Percentiles rank a stretch among this genome's conserved stretches.
Conservation (phyloP, 495 filamentous ascomycete species). For the Aspergillus mulundensis region DNA sequence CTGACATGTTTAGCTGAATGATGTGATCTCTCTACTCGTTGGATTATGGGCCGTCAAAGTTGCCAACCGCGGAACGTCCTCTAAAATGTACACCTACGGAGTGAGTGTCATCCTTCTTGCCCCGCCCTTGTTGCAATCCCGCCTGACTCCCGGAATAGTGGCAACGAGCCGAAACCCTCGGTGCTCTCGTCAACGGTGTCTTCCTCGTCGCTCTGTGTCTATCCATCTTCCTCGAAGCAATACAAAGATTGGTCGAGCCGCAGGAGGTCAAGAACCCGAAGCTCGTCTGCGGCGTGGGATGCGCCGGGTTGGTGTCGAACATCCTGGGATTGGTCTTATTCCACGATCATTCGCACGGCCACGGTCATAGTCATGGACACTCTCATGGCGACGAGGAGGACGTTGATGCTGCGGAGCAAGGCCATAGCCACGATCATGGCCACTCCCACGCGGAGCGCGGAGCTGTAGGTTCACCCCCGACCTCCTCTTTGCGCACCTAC, state of each 20-base stretch:
- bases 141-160: conserved; percentile 53
- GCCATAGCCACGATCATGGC: conserved; percentile 33
- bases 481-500: conserved; percentile 9
- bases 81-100: conserved; percentile 89
- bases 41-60: conserved; percentile 94
- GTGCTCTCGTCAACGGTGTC: conserved; percentile 92
- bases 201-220: conserved; percentile 94
- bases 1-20: conserved; percentile 60
- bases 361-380: conserved; percentile 55
- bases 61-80: conserved; percentile 68
- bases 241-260: conserved; percentile 84
- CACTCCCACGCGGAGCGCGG: conserved; percentile 34
- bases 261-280: conserved; percentile 78
- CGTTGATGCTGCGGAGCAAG: conserved; percentile 38
- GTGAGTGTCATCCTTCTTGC: conserved; percentile 46
- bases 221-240: conserved; percentile 91
- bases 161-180: conserved; percentile 97
- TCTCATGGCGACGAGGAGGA: conserved; percentile 30
- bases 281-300: conserved; percentile 84
- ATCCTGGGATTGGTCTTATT: conserved; percentile 84
- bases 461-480: conserved; percentile 40
- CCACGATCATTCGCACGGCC: conserved; percentile 89
- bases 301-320: conserved; percentile 80
- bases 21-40: conserved; percentile 89
- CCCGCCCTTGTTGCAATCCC: background rate